These are phyloP conservation scores for Gyrodon lividus DNA, from an alignment of 768 basidiomycete species.

Conservation along the genomic window DNA sequence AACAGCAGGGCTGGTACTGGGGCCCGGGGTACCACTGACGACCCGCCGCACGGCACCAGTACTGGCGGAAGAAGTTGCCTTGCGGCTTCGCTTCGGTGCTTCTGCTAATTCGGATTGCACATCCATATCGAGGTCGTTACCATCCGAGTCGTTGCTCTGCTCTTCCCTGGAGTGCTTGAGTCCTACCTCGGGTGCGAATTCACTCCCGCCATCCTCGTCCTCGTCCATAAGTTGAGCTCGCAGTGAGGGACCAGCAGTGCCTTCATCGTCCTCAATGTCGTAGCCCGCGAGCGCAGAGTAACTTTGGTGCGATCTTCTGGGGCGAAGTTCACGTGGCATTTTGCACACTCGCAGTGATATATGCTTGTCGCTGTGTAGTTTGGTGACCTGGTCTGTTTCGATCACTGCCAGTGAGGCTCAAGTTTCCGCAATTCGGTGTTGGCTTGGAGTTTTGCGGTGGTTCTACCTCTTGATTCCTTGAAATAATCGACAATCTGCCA, in stretches of 20 bases:
- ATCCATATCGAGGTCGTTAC: conserved; percentile 26
- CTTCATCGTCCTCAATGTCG: conserved; percentile 30
- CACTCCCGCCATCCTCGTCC: conserved; percentile 47
- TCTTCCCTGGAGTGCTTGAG: conserved; percentile 29
- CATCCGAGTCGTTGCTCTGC: conserved; percentile 35
- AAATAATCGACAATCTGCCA: too few species aligned
- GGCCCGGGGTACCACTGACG: neutral
- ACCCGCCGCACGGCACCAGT: neutral
- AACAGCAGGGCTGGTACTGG: neutral
- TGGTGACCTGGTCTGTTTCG: neutral
- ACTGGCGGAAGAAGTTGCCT: conserved; percentile 1
- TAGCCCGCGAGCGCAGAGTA: conserved; percentile 43
- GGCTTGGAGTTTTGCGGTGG: too few species aligned
- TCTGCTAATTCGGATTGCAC: conserved; percentile 20
- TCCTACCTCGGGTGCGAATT: conserved; percentile 48
- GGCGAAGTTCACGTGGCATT: conserved; percentile 59
- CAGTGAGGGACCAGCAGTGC: conserved; percentile 42
- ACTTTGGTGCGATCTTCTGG: conserved; percentile 50
- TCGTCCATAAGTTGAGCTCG: conserved; percentile 14
- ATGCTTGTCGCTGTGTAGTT: neutral
- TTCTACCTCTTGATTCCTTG: too few species aligned
- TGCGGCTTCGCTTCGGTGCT: conserved; percentile 11
- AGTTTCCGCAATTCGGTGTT: too few species aligned
- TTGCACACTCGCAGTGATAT: neutral
- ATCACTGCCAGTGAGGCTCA: too few species aligned